phyloP scores from a whole-genome alignment of 345 rosid genomes.

The Streptanthus diversifolius region DNA sequence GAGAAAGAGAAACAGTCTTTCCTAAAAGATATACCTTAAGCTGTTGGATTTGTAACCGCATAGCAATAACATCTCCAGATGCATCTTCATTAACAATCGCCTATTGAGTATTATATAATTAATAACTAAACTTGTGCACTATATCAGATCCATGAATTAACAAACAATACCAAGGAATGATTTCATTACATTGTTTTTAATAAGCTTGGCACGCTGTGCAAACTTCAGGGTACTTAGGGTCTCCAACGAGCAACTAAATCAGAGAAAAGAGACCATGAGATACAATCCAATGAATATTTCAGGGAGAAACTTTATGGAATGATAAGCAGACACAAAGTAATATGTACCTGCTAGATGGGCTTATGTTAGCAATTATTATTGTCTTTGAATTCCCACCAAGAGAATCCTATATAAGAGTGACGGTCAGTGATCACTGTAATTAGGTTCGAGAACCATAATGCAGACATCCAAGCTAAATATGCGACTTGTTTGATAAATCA shows the following conservation, averaged over 20 bases:
- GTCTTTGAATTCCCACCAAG: slow-evolving; percentile 98
- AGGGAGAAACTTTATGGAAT: background rate
- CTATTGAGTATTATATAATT: slow-evolving; percentile 36
- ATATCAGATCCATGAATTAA: background rate
- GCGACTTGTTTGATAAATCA: background rate
- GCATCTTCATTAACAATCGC: slow-evolving; percentile 97
- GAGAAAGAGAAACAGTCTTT: slow-evolving; percentile 2
- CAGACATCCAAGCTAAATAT: background rate
- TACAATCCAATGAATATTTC: background rate
- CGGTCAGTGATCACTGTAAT: background rate
- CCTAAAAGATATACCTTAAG: slow-evolving; percentile 57
- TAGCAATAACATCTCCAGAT: slow-evolving; percentile 89
- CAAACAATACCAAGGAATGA: background rate
- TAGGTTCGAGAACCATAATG: background rate
- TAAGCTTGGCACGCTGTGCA: slow-evolving; percentile 97
- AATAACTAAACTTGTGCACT: background rate
- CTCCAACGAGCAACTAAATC: slow-evolving; percentile 86
- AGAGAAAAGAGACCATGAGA: slow-evolving; percentile 16
- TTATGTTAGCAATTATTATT: slow-evolving; percentile 89
- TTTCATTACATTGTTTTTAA: slow-evolving; percentile 80
- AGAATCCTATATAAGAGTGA: slow-evolving; percentile 60
- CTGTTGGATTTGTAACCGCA: slow-evolving; percentile 93
- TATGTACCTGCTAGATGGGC: slow-evolving; percentile 83
- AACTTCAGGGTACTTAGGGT: slow-evolving; percentile 96
- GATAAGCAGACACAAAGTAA: background rate